Conservation (phyloP, 108 stramenopile species). For the Mayamaea pseudoterrestris region DNA sequence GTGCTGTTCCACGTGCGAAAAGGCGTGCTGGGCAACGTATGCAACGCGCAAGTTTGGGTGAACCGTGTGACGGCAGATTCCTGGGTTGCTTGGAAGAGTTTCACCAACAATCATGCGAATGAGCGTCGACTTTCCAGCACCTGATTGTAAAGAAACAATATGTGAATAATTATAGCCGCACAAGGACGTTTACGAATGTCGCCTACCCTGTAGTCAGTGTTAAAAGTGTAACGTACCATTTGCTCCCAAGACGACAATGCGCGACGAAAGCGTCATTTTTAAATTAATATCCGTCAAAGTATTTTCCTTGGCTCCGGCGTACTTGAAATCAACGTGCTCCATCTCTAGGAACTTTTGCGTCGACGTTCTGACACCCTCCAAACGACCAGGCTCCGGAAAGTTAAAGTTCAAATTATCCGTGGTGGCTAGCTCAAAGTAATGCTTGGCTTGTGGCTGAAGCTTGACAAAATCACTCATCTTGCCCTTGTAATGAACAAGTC, state of each 20-base stretch:
- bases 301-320: conserved; percentile 60
- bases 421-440: conserved; percentile 90
- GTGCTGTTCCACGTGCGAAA: conserved; percentile 93
- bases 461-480: conserved; percentile 84
- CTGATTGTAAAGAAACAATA: conserved; percentile 7
- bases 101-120: conserved; percentile 91
- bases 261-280: conserved; percentile 83
- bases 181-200: background rate
- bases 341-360: conserved; percentile 94
- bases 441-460: conserved; percentile 89
- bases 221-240: no score
- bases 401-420: conserved; percentile 65
- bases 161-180: background rate
- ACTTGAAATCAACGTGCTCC: conserved; percentile 78
- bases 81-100: conserved; percentile 70
- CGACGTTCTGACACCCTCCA: conserved; percentile 91
- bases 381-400: conserved; percentile 83
- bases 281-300: conserved; percentile 59
- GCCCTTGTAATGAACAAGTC: conserved; percentile 87
- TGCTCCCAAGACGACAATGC: conserved; percentile 65
- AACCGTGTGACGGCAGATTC: conserved; percentile 58
- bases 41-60: conserved; percentile 67
- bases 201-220: conserved; percentile 2
- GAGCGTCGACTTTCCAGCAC: conserved; percentile 84
- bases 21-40: conserved; percentile 94